Base-by-base conservation (phyloP, 2,329 filamentous ascomycete genomes). In the Aspergillus calidoustus region DNA sequence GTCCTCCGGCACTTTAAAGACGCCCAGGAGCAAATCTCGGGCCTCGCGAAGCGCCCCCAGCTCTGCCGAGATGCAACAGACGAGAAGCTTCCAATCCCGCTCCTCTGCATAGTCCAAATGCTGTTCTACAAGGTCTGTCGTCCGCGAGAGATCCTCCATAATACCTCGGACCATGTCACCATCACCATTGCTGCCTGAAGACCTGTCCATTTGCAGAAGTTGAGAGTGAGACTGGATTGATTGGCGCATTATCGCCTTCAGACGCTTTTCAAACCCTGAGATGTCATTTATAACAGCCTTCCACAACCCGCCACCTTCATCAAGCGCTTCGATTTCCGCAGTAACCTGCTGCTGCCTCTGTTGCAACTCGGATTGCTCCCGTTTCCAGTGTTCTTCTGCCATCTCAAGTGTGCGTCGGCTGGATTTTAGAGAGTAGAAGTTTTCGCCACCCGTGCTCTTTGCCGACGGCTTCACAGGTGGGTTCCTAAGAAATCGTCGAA, bases 21-120 rank as follows among this genome's bases (percentile, higher is more conserved):
- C 70, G 31, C 69, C 71, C 38, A 72, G 62, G 38, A 83, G 71
- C 62, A 80, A 68, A 9, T 57, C 63, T 61, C 71, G 71, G 15
- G 77, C 81, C 69, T 80, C 74, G 43, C 71, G 70, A 50, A 83
- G 72, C 7, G 87, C 86, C 64, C 87, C 85, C 3, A 88, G 74
- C 69, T 89, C 87, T 1, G 87, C 85, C 3, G 85, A 85, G 62
- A 89, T 85, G 57, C 86, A 86, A 60, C 84, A 87, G 28, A 88
- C 81, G 31, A 89, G 78, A 22, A 89, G 73, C 57, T 83, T 88
- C 87, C 87, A 89, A 54, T 82, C 79, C 52, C 80, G 81, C 5
- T 79, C 76, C 57, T 86, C 81, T 1, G 86, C 85, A 19, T 81
- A 66, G 15, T 81, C 76, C 55, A 86, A 69, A 59, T 84, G 81